A percentile compares a stretch with the other conserved stretches of the same genome.
Conservation (phyloP, 2,329 filamentous ascomycete species). For the Nemania bipapillata region DNA sequence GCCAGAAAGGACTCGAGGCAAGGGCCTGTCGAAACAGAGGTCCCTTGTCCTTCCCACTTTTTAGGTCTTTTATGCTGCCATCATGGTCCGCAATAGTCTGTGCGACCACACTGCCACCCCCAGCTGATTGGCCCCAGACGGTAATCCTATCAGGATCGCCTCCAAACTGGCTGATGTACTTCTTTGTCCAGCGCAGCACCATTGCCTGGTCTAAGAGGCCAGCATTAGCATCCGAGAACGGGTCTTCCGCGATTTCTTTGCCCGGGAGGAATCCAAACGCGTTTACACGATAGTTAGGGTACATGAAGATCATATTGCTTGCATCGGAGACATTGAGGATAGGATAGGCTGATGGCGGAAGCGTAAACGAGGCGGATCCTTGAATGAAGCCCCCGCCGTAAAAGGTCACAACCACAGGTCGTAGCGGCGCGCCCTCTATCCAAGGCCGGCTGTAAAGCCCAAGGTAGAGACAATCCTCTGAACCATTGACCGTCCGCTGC, state of each 20-base stretch:
- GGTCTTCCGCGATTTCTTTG: conserved; percentile 32
- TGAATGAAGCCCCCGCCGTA: conserved; percentile 71
- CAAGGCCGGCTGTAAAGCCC: conserved; percentile 70
- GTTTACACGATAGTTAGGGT: conserved; percentile 66
- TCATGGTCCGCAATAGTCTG: conserved; percentile 59
- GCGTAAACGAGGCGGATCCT: conserved; percentile 64
- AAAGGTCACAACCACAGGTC: conserved; percentile 69
- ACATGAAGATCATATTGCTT: conserved; percentile 61
- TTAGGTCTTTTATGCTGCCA: conserved; percentile 43
- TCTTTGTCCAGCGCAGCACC: conserved; percentile 61
- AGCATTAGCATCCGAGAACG: conserved; percentile 60
- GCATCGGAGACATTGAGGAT: conserved; percentile 64
- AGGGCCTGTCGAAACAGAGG: conserved; percentile 63
- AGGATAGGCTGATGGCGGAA: conserved; percentile 68
- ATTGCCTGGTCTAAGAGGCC: conserved; percentile 63
- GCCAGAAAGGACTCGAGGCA: conserved; percentile 65
- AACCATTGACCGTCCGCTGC: conserved; percentile 65
- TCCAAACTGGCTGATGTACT: conserved; percentile 60
- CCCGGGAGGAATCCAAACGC: conserved; percentile 67
- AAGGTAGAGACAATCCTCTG: conserved; percentile 71
- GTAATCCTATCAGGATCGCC: conserved; percentile 61
- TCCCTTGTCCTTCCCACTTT: conserved; percentile 51
- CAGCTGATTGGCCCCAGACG: conserved; percentile 67
- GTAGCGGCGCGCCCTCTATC: conserved; percentile 55
- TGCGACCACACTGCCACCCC: conserved; percentile 64